Evolutionary conservation across 148 eudicot genomes (phyloP).

Genomic region (Tetragonia tetragonoides): DNA sequence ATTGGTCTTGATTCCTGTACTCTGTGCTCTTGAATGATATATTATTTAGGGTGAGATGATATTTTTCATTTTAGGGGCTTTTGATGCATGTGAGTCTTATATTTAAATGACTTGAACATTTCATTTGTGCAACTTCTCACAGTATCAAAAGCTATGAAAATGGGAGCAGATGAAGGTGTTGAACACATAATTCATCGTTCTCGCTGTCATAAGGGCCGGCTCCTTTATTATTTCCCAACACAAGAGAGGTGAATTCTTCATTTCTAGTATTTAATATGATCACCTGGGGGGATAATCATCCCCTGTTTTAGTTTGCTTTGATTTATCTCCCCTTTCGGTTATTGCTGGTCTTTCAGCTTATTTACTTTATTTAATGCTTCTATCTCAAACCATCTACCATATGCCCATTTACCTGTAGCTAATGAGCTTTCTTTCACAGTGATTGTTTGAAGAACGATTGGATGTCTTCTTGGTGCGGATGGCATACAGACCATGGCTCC

Average conservation of each 20-base stretch:
- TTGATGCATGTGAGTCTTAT: background rate
- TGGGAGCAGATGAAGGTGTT: constrained; percentile 54
- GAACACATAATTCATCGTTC: constrained; percentile 66
- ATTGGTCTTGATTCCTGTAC: background rate
- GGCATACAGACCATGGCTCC: constrained; percentile 99
- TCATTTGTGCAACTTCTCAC: constrained; percentile 18
- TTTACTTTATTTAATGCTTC: no score
- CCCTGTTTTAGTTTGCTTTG: background rate
- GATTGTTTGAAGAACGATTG: constrained; percentile 36
- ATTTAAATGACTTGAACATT: background rate
- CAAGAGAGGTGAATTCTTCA: constrained; percentile 42
- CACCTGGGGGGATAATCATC: background rate
- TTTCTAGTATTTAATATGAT: background rate
- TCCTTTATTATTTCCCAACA: constrained; percentile 88
- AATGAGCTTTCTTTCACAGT: constrained; percentile 37
- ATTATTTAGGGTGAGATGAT: background rate
- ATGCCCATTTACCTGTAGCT: background rate
- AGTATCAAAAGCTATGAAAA: constrained; percentile 55
- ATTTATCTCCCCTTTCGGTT: background rate
- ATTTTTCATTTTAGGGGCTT: background rate
- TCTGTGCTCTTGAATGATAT: background rate
- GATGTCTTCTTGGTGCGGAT: constrained; percentile 97
- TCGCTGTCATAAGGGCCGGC: constrained; percentile 94
- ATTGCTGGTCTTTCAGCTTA: constrained; percentile 2
- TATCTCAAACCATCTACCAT: background rate